A percentile compares a stretch with the other conserved stretches of the same genome.
phyloP scores from a whole-genome alignment of 2,329 filamentous ascomycete species.

The Trichoderma cornu-damae region DNA sequence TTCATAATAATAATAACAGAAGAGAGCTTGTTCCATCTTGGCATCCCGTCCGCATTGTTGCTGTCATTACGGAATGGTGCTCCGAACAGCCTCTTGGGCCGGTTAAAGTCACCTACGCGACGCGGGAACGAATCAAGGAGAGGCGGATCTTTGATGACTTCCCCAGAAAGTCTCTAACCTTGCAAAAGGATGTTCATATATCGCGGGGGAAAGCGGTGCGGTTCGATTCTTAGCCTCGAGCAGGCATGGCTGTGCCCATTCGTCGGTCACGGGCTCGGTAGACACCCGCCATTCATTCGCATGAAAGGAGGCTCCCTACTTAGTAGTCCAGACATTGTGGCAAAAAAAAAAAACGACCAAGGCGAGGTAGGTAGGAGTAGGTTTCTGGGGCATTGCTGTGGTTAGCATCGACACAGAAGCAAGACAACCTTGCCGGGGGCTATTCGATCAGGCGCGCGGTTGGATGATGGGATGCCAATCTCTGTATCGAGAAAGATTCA shows the following conservation, averaged over 20 bases:
- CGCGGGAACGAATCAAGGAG: not conserved
- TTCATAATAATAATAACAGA: too few relatives aligned
- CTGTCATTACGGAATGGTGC: not conserved
- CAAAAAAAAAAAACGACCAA: too few relatives aligned
- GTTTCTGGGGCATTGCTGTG: too few relatives aligned
- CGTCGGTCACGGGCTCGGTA: not conserved
- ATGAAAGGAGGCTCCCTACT: not conserved
- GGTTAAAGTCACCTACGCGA: not conserved
- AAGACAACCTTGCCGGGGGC: too few relatives aligned
- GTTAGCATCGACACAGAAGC: too few relatives aligned
- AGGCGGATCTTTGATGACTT: not conserved
- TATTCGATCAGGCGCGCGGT: too few relatives aligned
- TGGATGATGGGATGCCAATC: too few relatives aligned
- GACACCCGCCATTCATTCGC: too few relatives aligned
- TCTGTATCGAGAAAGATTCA: too few relatives aligned
- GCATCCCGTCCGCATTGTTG: not conserved
- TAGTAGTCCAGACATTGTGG: not conserved
- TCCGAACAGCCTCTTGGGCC: not conserved
- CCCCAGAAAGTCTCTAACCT: not conserved
- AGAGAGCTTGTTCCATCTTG: not conserved
- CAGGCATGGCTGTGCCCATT: not conserved
- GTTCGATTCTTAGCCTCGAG: not conserved
- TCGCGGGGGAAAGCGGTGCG: not conserved
- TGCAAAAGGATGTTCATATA: not conserved
- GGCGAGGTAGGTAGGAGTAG: too few relatives aligned